Evolutionary conservation across 1,284 basidiomycete species (phyloP).

Genomic region (Singerocomus rubriflavus): DNA sequence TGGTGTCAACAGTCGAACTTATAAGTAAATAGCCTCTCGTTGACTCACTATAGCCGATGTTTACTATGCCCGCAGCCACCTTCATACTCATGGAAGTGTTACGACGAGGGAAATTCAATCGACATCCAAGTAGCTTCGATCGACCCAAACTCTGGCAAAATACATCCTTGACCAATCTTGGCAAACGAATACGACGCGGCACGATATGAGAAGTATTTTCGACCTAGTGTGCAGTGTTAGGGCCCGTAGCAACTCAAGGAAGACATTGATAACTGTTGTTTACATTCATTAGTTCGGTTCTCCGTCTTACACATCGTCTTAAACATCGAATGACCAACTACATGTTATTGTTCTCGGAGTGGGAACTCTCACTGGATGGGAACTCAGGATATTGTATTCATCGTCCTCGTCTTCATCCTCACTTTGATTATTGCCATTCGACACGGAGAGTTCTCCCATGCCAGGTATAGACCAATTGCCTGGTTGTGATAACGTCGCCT

Average conservation of each 20-base stretch:
- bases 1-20: conserved; percentile 45
- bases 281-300: conserved; percentile 2
- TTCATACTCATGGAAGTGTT: conserved; percentile 59
- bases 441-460: too few species aligned
- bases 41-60: neutral
- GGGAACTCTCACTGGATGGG: too few species aligned
- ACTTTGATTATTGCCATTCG: too few species aligned
- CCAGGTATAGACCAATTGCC: too few species aligned
- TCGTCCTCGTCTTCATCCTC: too few species aligned
- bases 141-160: conserved; percentile 45
- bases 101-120: conserved; percentile 48
- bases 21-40: conserved; percentile 36
- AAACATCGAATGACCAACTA: too few species aligned
- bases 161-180: conserved; percentile 39
- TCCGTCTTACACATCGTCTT: neutral
- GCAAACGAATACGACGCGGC: conserved; percentile 42
- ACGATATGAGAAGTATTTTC: conserved; percentile 35
- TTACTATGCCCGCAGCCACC: conserved; percentile 39
- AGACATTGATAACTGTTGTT: neutral
- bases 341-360: too few species aligned
- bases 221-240: neutral
- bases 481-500: too few species aligned
- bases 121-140: conserved; percentile 43
- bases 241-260: neutral
- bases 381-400: too few species aligned